Evolutionary conservation across 2,329 filamentous ascomycete genomes (phyloP).

Genomic region (Aspergillus hortae): DNA sequence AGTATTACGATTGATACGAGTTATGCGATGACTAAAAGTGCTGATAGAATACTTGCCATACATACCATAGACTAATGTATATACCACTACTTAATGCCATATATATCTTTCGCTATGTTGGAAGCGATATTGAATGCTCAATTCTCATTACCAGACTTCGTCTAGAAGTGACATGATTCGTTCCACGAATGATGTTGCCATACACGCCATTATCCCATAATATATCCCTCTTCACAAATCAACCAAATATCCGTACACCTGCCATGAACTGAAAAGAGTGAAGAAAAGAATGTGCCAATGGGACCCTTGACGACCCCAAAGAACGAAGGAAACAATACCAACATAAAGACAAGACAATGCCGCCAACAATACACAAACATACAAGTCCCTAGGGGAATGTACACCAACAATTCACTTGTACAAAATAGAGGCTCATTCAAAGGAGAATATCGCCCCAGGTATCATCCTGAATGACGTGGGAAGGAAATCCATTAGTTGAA

Average conservation of each 20-base stretch:
- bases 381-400: slow-evolving; percentile 9
- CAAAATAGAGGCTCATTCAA: slow-evolving; percentile 17
- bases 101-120: too few relatives aligned
- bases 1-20: background rate
- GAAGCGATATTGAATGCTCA: background rate
- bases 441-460: slow-evolving; percentile 1
- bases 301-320: slow-evolving; percentile 7
- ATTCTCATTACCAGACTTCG: background rate
- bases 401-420: slow-evolving; percentile 19
- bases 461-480: background rate
- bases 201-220: slow-evolving; percentile 3
- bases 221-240: background rate
- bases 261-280: slow-evolving; percentile 7
- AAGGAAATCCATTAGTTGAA: slow-evolving; percentile 5
- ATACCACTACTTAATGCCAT: too few relatives aligned
- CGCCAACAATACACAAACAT: slow-evolving; percentile 18
- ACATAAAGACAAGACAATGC: slow-evolving; percentile 18
- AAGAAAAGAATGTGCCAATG: slow-evolving; percentile 7
- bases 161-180: slow-evolving; percentile 4
- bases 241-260: slow-evolving; percentile 7
- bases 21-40: too few relatives aligned
- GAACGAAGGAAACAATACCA: slow-evolving; percentile 8
- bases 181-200: slow-evolving; percentile 5
- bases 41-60: too few relatives aligned
- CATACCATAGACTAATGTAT: too few relatives aligned